These are phyloP conservation scores for Porphyridium purpureum DNA, from an alignment of 23 red algal genomes.

Conservation along the genomic window DNA sequence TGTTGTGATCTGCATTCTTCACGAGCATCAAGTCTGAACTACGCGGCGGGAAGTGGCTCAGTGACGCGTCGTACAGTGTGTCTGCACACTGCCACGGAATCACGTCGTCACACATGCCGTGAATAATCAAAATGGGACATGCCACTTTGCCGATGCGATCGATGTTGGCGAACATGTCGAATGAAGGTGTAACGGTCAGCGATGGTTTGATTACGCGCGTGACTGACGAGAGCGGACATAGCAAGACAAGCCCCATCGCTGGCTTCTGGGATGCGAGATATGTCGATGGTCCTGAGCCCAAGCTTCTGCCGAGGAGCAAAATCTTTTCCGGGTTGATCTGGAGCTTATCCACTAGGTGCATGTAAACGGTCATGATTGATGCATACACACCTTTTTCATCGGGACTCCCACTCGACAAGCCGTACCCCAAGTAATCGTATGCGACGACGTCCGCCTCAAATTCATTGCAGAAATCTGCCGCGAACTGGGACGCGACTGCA, in stretches of 20 bases:
- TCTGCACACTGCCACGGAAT: no score
- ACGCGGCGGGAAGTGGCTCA: no score
- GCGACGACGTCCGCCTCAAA: no score
- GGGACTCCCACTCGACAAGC: constrained; percentile 17
- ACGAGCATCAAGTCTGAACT: no score
- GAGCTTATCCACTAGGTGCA: constrained; percentile 4
- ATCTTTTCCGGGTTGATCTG: constrained; percentile 25
- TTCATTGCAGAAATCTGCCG: no score
- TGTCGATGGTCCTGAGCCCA: constrained; percentile 51
- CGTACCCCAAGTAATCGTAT: constrained; percentile 43
- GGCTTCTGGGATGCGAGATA: constrained; percentile 13
- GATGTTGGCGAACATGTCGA: constrained; percentile 71
- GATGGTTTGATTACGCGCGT: constrained; percentile 29
- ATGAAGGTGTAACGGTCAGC: constrained; percentile 13
- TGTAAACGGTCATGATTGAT: constrained; percentile 34
- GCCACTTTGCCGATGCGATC: constrained; percentile 19
- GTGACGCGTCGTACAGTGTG: no score
- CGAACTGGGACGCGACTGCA: no score
- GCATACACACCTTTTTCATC: constrained; percentile 36
- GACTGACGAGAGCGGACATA: constrained; percentile 27
- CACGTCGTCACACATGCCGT: constrained; percentile 49
- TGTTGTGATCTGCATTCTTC: no score
- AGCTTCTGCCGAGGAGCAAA: constrained; percentile 37
- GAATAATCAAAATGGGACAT: constrained; percentile 55
- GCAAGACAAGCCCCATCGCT: constrained; percentile 38